phyloP scores from a whole-genome alignment of 805 yeast genomes.

The Saccharomycopsis selenospora region DNA sequence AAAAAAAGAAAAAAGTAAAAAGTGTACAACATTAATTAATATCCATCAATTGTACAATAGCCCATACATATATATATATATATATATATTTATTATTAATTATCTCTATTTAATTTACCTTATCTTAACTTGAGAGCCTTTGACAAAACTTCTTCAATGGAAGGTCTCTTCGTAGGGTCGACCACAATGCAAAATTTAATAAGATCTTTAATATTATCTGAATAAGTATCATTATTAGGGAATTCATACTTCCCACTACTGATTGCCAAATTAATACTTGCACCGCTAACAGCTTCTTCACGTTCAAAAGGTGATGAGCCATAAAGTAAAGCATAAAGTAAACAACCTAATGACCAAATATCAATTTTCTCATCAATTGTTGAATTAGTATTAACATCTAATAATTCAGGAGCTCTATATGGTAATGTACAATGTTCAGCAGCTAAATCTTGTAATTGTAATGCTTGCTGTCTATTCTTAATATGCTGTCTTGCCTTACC shows the following conservation, averaged over 20 bases:
- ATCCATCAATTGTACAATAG: too few relatives aligned
- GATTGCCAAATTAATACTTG: conserved; percentile 71
- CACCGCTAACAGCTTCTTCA: conserved; percentile 75
- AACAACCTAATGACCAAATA: conserved; percentile 89
- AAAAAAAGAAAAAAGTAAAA: too few relatives aligned
- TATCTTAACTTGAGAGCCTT: conserved; percentile 35
- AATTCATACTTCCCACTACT: conserved; percentile 50
- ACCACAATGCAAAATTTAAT: conserved; percentile 55
- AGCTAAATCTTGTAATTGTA: conserved; percentile 71
- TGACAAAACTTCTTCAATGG: conserved; percentile 50
- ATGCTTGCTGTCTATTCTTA: conserved; percentile 58
- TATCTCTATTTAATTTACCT: too few relatives aligned
- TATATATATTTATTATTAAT: too few relatives aligned
- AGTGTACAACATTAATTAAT: too few relatives aligned
- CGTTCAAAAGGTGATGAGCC: conserved; percentile 83
- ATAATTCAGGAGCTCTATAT: conserved; percentile 83
- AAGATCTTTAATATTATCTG: conserved; percentile 47
- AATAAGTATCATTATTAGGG: conserved; percentile 35
- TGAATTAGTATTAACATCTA: conserved; percentile 67
- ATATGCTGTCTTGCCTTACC: conserved; percentile 50
- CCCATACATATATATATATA: neutral
- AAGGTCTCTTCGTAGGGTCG: conserved; percentile 57
- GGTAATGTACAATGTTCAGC: conserved; percentile 82
- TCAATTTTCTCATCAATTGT: conserved; percentile 68
- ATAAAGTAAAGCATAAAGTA: conserved; percentile 69